Percentiles rank a stretch among this genome's conserved stretches.
Evolutionary conservation across 345 rosid species (phyloP).

Genomic region (Crucihimalaya himalaica): DNA sequence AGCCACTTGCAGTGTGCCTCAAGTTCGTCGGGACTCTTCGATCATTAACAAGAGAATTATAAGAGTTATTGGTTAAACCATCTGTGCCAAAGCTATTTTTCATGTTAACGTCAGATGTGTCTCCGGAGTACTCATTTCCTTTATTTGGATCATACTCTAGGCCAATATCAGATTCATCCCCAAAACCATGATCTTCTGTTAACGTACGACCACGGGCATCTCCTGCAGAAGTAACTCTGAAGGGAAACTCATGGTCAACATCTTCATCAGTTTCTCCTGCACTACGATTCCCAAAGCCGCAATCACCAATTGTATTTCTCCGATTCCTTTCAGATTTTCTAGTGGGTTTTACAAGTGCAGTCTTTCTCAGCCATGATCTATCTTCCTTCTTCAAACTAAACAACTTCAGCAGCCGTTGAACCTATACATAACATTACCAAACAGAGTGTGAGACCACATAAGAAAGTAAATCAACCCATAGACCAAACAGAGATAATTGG

Average conservation of each 20-base stretch:
- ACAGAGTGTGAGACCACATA: slow-evolving; percentile 1
- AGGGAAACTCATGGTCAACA: slow-evolving; percentile 9
- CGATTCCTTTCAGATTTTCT: background rate
- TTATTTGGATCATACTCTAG: slow-evolving; percentile 8
- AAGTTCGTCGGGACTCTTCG: slow-evolving; percentile 34
- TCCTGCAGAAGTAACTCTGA: slow-evolving; percentile 23
- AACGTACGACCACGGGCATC: slow-evolving; percentile 23
- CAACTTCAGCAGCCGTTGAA: slow-evolving; percentile 43
- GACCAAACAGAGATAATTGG: background rate
- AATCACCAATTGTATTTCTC: slow-evolving; percentile 23
- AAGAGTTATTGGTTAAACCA: slow-evolving; percentile 21
- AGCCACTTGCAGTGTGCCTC: slow-evolving; percentile 31
- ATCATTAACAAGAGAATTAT: slow-evolving; percentile 25
- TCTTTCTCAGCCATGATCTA: slow-evolving; percentile 4
- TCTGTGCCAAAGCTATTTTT: slow-evolving; percentile 17
- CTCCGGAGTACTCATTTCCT: slow-evolving; percentile 25
- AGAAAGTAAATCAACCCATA: background rate
- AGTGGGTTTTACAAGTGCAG: background rate
- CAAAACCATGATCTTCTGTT: background rate
- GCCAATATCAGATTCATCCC: too few relatives aligned
- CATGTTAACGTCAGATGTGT: slow-evolving; percentile 19
- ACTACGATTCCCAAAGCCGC: background rate
- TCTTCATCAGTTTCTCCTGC: slow-evolving; percentile 16
- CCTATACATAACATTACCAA: slow-evolving; percentile 43
- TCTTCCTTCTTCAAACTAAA: slow-evolving; percentile 48